A percentile compares a stretch with the other conserved stretches of the same genome.
phyloP scores from a whole-genome alignment of 306 rosid species.

The Casuarina equisetifolia region DNA sequence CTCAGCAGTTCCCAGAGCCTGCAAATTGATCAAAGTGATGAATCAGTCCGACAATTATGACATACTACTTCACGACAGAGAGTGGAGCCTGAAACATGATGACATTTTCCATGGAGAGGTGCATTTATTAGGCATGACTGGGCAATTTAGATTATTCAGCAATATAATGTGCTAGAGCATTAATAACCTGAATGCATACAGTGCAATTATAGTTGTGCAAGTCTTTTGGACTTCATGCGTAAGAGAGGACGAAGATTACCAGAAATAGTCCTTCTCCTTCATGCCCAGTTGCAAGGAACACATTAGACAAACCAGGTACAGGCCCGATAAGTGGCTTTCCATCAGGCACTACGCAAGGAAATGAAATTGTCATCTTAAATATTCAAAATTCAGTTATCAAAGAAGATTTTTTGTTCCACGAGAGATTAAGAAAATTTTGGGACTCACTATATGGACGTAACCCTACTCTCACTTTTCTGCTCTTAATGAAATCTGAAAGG shows the following conservation, averaged over 20 bases:
- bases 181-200: background rate
- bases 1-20: constrained; percentile 95
- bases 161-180: background rate
- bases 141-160: background rate
- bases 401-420: constrained; percentile 3
- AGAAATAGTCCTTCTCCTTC: constrained; percentile 85
- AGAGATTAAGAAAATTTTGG: constrained; percentile 22
- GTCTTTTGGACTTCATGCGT: background rate
- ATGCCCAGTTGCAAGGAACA: constrained; percentile 93
- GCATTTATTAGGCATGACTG: constrained; percentile 10
- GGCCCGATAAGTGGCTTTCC: constrained; percentile 88
- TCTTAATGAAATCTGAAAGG: constrained; percentile 52
- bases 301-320: constrained; percentile 71
- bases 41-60: background rate
- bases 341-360: constrained; percentile 66
- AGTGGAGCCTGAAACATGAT: constrained; percentile 4
- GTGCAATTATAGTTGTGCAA: background rate
- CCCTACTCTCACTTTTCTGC: constrained; percentile 78
- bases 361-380: background rate
- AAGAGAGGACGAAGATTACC: constrained; percentile 48
- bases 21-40: constrained; percentile 34
- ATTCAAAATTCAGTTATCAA: constrained; percentile 19
- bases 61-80: background rate
- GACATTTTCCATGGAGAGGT: constrained; percentile 16
- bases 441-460: constrained; percentile 86